Evolutionary conservation across 2,329 filamentous ascomycete species (phyloP), one percentile per base, ranked within the genome.

Genomic region (Ascochyta lentis): DNA sequence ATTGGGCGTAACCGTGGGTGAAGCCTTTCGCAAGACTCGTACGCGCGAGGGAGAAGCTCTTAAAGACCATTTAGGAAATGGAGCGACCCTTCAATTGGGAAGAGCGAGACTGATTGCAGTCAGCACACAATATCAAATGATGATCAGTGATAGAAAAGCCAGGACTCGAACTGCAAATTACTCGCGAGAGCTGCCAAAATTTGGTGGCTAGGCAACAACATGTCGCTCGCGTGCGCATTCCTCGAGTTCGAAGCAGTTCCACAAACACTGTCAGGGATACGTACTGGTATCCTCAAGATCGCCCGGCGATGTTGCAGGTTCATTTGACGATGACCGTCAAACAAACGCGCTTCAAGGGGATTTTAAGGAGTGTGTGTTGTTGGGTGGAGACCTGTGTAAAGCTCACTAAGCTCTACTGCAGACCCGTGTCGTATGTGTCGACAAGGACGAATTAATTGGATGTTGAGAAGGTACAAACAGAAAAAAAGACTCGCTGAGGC

Each of bases 1-100:
- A 96, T 78, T 98, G 94, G 70, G 93, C 93, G 85, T 97, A 98
- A 80, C 94, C 94, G 86, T 98, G 92, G 77, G 92, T 94, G 78
- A 98, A 90, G 73, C 93, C 92, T 83, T 98, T 98, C 75, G 91
- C 89, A 81, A 97, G 90, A 89, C 91, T 93, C 85, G 94, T 91
- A 84, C 95, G 94, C 87, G 96, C 92, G 84, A 98, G 91, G 83
- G 87, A 84, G 73, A 86, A 85, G 71, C 88, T 87, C 79, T 89
- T 89, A 73, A 81, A 81, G 74, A 81, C 79, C 94, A 97, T 98
- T 96, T 96, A 96, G 91, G 84, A 86, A 77, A 85, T 81, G 76
- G 79, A 79, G 63, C 76, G 80, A 80, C 84, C 85, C 85, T 87
- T 87, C 88, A 86, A 61, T 57, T 70, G 70, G 68, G 75, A 80